Percentiles rank a stretch among this genome's conserved stretches.
phyloP scores from a whole-genome alignment of 345 rosid species.

The Euphorbia tirucalli region DNA sequence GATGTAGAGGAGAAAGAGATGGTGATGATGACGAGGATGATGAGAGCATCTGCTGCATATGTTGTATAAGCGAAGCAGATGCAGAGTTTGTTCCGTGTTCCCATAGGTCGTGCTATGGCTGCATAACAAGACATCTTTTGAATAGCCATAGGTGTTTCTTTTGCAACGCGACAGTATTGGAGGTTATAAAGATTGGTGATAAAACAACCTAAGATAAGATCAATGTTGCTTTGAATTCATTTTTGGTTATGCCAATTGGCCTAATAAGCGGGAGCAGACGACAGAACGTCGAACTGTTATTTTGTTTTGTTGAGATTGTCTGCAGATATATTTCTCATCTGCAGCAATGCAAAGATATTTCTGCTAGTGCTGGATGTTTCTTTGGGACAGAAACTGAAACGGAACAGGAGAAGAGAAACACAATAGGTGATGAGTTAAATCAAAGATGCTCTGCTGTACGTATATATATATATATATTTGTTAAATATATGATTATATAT shows the following conservation, averaged over 20 bases:
- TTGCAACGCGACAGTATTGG: slow-evolving; percentile 76
- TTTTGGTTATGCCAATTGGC: too few species aligned
- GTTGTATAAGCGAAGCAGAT: slow-evolving; percentile 63
- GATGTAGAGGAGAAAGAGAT: slow-evolving; percentile 35
- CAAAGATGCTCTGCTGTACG: slow-evolving; percentile 2
- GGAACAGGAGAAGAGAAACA: background rate
- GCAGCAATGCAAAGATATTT: too few species aligned
- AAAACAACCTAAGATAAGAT: slow-evolving; percentile 5
- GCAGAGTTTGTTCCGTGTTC: slow-evolving; percentile 76
- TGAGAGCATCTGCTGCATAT: slow-evolving; percentile 79
- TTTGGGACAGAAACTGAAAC: background rate
- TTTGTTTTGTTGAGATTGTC: background rate
- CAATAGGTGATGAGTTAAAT: background rate
- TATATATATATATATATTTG: background rate
- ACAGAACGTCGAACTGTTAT: too few species aligned
- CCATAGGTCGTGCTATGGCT: slow-evolving; percentile 81
- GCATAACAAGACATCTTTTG: slow-evolving; percentile 92
- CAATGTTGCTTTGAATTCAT: too few species aligned
- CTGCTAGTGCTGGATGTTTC: too few species aligned
- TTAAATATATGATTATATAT: slow-evolving; percentile 1
- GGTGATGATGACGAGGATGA: slow-evolving; percentile 52
- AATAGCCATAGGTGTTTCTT: slow-evolving; percentile 93
- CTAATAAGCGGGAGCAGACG: too few species aligned
- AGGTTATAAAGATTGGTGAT: slow-evolving; percentile 44
- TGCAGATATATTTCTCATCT: too few species aligned